These are phyloP conservation scores for Fusarium floridanum DNA, from an alignment of 2,329 filamentous ascomycete species.

Conservation along the genomic window DNA sequence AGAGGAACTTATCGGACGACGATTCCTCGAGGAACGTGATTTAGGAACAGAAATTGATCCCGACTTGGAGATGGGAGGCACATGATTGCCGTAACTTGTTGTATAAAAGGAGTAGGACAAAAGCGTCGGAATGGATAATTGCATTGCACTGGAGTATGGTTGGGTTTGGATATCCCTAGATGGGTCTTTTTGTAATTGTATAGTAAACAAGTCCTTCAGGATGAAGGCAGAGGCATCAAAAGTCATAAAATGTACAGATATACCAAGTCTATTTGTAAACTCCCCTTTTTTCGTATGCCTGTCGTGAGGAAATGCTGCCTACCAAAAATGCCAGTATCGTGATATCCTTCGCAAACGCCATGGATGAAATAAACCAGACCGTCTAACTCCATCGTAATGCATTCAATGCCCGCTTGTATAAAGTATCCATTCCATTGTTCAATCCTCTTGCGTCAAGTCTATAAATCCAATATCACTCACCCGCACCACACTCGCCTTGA, in stretches of 20 bases:
- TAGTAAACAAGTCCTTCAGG: constrained; percentile 14
- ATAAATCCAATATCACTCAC: constrained; percentile 52
- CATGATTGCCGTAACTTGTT: constrained; percentile 11
- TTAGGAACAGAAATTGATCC: constrained; percentile 84
- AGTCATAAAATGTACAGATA: constrained; percentile 14
- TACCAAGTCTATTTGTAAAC: not conserved
- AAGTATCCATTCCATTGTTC: not conserved
- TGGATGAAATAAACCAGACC: constrained; percentile 4
- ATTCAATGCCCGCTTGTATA: not conserved
- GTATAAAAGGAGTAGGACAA: constrained; percentile 14
- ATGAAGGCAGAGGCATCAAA: constrained; percentile 25
- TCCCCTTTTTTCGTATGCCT: not conserved
- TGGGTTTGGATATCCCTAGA: constrained; percentile 14
- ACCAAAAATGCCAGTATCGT: constrained; percentile 9
- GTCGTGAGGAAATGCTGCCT: not conserved
- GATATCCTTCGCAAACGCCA: constrained; percentile 28
- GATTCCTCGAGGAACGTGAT: constrained; percentile 84
- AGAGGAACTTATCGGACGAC: constrained; percentile 75
- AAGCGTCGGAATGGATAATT: constrained; percentile 16
- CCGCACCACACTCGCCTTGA: constrained; percentile 36
- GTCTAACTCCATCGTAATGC: constrained; percentile 16
- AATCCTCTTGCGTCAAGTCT: constrained; percentile 51
- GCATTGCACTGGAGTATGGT: constrained; percentile 22
- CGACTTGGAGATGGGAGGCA: constrained; percentile 64
- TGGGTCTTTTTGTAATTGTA: constrained; percentile 19